Evolutionary conservation across 2,329 filamentous ascomycete genomes (phyloP).

Genomic region (Talaromyces funiculosus): DNA sequence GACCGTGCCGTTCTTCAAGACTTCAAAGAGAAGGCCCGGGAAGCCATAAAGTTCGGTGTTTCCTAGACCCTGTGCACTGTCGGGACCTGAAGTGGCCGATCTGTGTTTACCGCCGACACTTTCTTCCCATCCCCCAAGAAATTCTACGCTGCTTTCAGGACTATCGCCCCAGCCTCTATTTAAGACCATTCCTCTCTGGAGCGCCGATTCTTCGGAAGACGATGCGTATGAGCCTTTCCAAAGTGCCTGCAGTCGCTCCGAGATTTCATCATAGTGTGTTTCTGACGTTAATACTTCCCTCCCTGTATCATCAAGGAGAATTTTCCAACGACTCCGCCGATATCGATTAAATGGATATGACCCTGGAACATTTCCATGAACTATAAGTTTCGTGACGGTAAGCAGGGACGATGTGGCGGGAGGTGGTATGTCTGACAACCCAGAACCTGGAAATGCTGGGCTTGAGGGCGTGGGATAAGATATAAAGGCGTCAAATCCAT

Average conservation of each 20-base stretch:
- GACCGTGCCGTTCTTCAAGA: constrained; percentile 84
- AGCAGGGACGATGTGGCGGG: constrained; percentile 52
- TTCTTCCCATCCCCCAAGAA: constrained; percentile 82
- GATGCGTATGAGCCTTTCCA: constrained; percentile 64
- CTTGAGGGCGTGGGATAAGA: constrained; percentile 66
- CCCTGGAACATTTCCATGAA: constrained; percentile 91
- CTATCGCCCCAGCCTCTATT: constrained; percentile 90
- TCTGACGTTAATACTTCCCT: constrained; percentile 62
- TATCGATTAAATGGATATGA: constrained; percentile 97
- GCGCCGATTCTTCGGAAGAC: constrained; percentile 48
- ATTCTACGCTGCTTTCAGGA: constrained; percentile 81
- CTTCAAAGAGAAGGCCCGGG: constrained; percentile 90
- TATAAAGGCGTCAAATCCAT: constrained; percentile 91
- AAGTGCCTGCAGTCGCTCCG: constrained; percentile 59
- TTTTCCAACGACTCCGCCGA: constrained; percentile 79
- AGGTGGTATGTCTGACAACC: constrained; percentile 24
- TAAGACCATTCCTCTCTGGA: constrained; percentile 67
- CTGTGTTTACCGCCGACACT: constrained; percentile 45
- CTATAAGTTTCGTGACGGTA: constrained; percentile 82
- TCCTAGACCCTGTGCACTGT: constrained; percentile 51
- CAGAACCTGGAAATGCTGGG: constrained; percentile 53
- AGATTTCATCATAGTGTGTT: constrained; percentile 68
- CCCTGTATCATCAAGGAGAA: constrained; percentile 45
- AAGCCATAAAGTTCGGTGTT: constrained; percentile 89
- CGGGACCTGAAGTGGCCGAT: constrained; percentile 39